Percentiles rank a stretch among this genome's conserved stretches.
Evolutionary conservation across 805 yeast genomes (phyloP).

Genomic region (Soucietia sequanensis): DNA sequence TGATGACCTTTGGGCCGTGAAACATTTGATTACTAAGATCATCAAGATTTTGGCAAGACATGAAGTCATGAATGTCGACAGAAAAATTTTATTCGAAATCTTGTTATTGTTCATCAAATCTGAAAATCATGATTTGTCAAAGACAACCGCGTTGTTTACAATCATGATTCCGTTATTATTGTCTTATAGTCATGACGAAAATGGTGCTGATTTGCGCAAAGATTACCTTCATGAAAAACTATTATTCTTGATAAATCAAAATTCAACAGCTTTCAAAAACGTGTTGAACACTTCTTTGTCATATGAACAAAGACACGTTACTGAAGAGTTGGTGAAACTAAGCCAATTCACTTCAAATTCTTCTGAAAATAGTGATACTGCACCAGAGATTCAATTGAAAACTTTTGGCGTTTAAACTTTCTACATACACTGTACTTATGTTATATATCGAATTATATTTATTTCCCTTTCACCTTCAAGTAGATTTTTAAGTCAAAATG

Average conservation of each 20-base stretch:
- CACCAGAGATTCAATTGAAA: conserved; percentile 18
- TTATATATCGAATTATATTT: too few relatives aligned
- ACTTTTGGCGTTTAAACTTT: too few relatives aligned
- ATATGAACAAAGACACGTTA: conserved; percentile 36
- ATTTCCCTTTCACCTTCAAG: too few relatives aligned
- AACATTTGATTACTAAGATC: conserved; percentile 45
- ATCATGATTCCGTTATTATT: conserved; percentile 40
- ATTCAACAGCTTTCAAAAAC: conserved; percentile 48
- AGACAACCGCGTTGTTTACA: conserved; percentile 26
- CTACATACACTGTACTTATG: too few relatives aligned
- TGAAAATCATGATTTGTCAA: conserved; percentile 23
- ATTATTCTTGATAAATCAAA: conserved; percentile 43
- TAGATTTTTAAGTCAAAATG: too few relatives aligned
- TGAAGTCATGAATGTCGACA: conserved; percentile 17
- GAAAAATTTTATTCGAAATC: conserved; percentile 46
- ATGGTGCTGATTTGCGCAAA: conserved; percentile 18
- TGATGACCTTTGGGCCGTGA: conserved; percentile 36
- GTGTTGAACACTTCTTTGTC: conserved; percentile 41
- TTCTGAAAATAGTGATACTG: background rate
- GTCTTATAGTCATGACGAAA: conserved; percentile 17
- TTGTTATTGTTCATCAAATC: conserved; percentile 44
- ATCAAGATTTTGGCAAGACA: conserved; percentile 26
- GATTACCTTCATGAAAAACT: conserved; percentile 48
- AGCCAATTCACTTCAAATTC: background rate
- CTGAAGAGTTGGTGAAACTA: conserved; percentile 45